Evolutionary conservation across 352 stramenopile genomes (phyloP), one percentile per base, ranked within the genome.

Genomic region (Pythium guiyangense): DNA sequence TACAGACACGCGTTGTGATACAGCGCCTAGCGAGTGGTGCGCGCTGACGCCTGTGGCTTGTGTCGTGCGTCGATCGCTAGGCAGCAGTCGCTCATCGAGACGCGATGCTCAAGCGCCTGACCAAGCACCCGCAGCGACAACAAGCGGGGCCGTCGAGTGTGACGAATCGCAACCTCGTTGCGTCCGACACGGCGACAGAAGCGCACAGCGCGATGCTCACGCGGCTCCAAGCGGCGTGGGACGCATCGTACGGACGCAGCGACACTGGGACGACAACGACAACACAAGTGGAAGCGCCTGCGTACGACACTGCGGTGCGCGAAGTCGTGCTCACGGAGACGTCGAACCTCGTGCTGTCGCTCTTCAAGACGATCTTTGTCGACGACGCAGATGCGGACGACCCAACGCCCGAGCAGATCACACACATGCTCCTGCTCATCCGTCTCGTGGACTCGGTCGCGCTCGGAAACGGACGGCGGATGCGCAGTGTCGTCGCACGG

Each of bases 291-390:
- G 18, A n/a, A 43, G 17, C 18, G 4, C 8, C 43, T 11, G 39
- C 62, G 42, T 85, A 78, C 43, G 57, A 56, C 10, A 69, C 69
- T 6, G 64, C 65, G 2, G 37, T 82, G 8, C 53, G 72, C 35
- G 73, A 86, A 37, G 61, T 74, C 29, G 53, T 87, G 4, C 46
- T 86, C 43, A 75, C 69, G 29, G 69, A 86, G 37, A 63, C 77
- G n/a, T 90, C 77, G 29, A 84, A 71, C 49, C 47, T 77, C 18
- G 62, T 87, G 3, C 54, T 89, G 15, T 71, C 62, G 25, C 64
- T 73, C 14, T 87, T 89, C 54, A 81, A 82, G 44, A 69, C 52
- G 27, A 57, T 72, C 15, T 84, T 84, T 54, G 67, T 67, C 27
- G 69, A 75, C 52, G 66, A 51, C 0, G 39, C 51, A 45, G 68